A percentile compares a stretch with the other conserved stretches of the same genome.
phyloP scores from a whole-genome alignment of 345 rosid genomes.

The Erysimum cheiranthoides region DNA sequence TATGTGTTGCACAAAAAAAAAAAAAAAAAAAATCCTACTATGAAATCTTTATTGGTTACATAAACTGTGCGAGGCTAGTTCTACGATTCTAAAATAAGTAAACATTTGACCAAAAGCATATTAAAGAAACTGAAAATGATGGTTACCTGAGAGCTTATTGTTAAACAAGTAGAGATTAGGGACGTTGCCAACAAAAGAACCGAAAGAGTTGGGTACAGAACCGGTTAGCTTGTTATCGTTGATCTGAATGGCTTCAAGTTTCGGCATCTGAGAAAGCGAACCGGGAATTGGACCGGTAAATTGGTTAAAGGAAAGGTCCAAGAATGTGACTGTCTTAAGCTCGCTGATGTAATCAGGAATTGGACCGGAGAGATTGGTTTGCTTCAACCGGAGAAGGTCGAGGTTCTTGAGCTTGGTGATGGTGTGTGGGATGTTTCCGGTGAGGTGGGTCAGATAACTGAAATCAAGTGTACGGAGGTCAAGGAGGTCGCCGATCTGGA shows the following conservation, averaged over 20 bases:
- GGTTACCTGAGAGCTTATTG: conserved; percentile 63
- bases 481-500: conserved; percentile 67
- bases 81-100: background rate
- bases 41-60: background rate
- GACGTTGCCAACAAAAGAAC: conserved; percentile 48
- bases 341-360: conserved; percentile 59
- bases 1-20: too few relatives aligned
- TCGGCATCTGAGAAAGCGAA: conserved; percentile 59
- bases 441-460: conserved; percentile 60
- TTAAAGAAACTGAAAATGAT: background rate
- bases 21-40: background rate
- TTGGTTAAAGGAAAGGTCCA: conserved; percentile 67
- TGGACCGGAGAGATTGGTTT: conserved; percentile 57
- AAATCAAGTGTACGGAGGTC: conserved; percentile 57
- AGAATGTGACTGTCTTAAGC: conserved; percentile 55
- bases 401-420: conserved; percentile 68
- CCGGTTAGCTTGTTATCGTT: conserved; percentile 68
- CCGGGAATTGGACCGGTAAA: conserved; percentile 70
- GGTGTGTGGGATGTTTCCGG: conserved; percentile 64
- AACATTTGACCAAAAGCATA: conserved; percentile 8
- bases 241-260: conserved; percentile 57
- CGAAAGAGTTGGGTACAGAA: conserved; percentile 66
- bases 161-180: conserved; percentile 62
- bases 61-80: background rate
- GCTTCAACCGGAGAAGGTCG: conserved; percentile 52